Base-by-base conservation (phyloP, 768 basidiomycete genomes). In the Rhodosporidiobolus odoratus region DNA sequence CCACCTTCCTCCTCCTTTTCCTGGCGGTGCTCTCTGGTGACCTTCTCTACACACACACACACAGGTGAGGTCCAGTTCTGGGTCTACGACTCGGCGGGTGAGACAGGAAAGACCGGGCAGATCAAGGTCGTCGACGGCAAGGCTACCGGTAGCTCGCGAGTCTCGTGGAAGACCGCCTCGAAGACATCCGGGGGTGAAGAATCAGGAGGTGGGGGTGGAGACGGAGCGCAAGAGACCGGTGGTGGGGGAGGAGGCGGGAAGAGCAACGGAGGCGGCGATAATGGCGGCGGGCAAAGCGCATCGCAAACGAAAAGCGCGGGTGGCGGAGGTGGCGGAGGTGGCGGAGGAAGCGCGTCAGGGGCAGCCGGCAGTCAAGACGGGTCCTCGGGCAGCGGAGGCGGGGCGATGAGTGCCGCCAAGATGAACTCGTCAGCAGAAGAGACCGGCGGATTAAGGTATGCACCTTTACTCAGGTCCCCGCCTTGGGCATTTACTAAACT, bases 1-100 rank as follows among this genome's bases (percentile, higher is more conserved):
- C 2, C 23, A 21, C 15, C 53, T 13, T 30, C 48, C 23, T 32
- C 27, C 23, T 12, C 32, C n/a, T 34, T 30, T 34, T 13, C 27
- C 53, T 32, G 17, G 30, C 16, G 12, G 9, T 10, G 9, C 50
- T 10, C 27, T 34, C 12, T 54, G 15, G 15, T 54, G 9, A 6
- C 27, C 53, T 34, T 21, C 5, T 25, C 12, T 13, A 10, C 6
- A 30, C 27, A 4, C 16, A 10, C 50, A 10, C 19, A 34, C 34
- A n/a, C 60, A 62, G 60, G 50, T 48, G 3, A 50, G n/a, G 60
- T 62, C 5, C 60, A 62, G 15, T 10, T 62, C 15, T 62, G 60
- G 60, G 35, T 62, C 25, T 50, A 62, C 60, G 60, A 50, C 60
- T 27, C n/a, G 21, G 15, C 9, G 25, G 60, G 47, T 25, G 23